Evolutionary conservation across 805 yeast species (phyloP).

Genomic region (Candida verbasci): DNA sequence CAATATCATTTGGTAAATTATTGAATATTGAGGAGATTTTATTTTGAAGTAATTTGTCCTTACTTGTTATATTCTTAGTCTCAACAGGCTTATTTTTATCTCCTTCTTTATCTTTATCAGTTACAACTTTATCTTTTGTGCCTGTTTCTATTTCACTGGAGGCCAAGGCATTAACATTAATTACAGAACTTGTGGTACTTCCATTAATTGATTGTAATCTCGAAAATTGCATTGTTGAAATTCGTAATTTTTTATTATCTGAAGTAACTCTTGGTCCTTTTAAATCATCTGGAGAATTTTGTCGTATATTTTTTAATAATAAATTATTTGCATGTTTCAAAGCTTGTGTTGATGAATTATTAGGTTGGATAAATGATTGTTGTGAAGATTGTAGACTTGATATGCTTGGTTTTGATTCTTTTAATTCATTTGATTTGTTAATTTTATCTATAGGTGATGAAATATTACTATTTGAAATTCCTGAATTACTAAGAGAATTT

Average conservation of each 20-base stretch:
- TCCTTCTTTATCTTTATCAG: constrained; percentile 14
- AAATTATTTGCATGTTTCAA: neutral
- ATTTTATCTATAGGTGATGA: neutral
- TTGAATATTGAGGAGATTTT: constrained; percentile 37
- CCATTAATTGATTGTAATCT: constrained; percentile 12
- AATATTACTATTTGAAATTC: neutral
- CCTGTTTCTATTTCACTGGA: constrained; percentile 1
- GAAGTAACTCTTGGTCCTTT: constrained; percentile 27
- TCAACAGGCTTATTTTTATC: constrained; percentile 2
- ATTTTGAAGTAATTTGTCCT: constrained; percentile 20
- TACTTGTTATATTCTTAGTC: neutral
- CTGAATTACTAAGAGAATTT: neutral
- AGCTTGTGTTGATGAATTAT: neutral
- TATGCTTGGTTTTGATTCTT: neutral
- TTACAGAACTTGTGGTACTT: constrained; percentile 29
- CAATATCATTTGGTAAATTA: constrained; percentile 45
- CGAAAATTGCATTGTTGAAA: constrained; percentile 21
- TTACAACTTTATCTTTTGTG: constrained; percentile 12
- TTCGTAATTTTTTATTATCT: constrained; percentile 28
- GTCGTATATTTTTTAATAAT: neutral
- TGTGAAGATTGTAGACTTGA: neutral
- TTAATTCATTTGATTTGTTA: neutral
- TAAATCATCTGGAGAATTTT: constrained; percentile 1
- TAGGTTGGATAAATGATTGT: neutral
- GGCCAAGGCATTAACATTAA: constrained; percentile 28